These are phyloP conservation scores for Mucor mucedo DNA, from an alignment of 371 early-diverging fungal genomes.

Conservation along the genomic window DNA sequence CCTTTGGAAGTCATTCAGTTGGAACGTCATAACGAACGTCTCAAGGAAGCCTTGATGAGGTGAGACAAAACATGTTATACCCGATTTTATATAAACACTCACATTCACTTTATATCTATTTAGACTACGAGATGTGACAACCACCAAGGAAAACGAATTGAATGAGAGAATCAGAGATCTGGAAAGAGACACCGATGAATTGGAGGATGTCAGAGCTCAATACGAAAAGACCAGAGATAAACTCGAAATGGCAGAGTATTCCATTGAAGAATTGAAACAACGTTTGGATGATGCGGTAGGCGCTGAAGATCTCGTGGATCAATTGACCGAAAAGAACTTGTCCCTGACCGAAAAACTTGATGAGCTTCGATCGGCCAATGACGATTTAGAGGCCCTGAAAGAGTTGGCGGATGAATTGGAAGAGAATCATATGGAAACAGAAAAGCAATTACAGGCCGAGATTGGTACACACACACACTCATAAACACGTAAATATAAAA, in stretches of 20 bases:
- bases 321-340: constrained; percentile 82
- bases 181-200: constrained; percentile 69
- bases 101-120: neutral
- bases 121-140: constrained; percentile 81
- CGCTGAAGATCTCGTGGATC: constrained; percentile 82
- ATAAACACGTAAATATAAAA: neutral
- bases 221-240: constrained; percentile 61
- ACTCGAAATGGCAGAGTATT: constrained; percentile 67
- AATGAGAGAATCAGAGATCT: constrained; percentile 63
- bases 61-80: constrained; percentile 19
- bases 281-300: constrained; percentile 83
- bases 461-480: constrained; percentile 45
- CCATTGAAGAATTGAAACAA: constrained; percentile 84
- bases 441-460: constrained; percentile 84
- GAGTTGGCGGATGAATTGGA: constrained; percentile 93
- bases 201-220: constrained; percentile 64
- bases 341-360: constrained; percentile 75
- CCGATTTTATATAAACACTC: neutral
- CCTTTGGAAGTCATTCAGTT: constrained; percentile 71
- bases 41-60: constrained; percentile 85
- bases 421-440: constrained; percentile 86
- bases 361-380: constrained; percentile 75
- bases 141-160: constrained; percentile 74
- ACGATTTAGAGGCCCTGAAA: constrained; percentile 89
- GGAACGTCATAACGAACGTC: constrained; percentile 83